A percentile compares a stretch with the other conserved stretches of the same genome.
These are phyloP conservation scores for Colletotrichum sp. DNA, from an alignment of 2,329 filamentous ascomycete genomes.

Conservation along the genomic window DNA sequence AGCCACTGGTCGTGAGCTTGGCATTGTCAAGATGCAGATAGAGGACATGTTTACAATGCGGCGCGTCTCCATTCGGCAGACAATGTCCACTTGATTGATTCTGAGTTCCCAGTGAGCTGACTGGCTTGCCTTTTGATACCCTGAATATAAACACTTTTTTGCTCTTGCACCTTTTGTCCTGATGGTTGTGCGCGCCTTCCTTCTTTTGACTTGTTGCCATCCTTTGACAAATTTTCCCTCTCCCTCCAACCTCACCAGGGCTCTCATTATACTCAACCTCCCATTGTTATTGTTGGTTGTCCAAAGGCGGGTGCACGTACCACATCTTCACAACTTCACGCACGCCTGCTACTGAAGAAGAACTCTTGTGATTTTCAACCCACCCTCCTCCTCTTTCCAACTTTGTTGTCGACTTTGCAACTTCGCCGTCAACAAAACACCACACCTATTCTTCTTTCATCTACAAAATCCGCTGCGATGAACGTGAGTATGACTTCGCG, in stretches of 20 bases:
- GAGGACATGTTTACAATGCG: not conserved
- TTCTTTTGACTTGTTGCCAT: not conserved
- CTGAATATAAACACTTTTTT: not conserved
- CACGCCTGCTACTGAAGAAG: not conserved
- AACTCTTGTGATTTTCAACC: not conserved
- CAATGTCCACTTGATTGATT: not conserved
- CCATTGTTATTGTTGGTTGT: not conserved
- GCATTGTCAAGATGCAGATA: not conserved
- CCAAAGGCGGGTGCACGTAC: not conserved
- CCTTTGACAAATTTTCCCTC: not conserved
- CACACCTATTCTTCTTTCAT: not conserved
- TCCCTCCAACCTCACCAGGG: not conserved
- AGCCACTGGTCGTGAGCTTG: not conserved
- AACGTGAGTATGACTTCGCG: not conserved
- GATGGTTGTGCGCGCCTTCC: not conserved
- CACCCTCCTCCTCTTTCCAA: not conserved
- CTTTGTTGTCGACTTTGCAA: not conserved
- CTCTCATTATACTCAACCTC: not conserved
- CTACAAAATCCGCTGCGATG: not conserved
- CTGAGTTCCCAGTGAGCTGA: not conserved
- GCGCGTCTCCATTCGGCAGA: not conserved
- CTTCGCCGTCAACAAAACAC: not conserved
- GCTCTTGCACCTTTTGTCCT: not conserved
- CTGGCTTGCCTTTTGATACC: not conserved
- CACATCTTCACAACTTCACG: not conserved